phyloP scores from a whole-genome alignment of 257 asterid genomes.

The Solanum commersonii region DNA sequence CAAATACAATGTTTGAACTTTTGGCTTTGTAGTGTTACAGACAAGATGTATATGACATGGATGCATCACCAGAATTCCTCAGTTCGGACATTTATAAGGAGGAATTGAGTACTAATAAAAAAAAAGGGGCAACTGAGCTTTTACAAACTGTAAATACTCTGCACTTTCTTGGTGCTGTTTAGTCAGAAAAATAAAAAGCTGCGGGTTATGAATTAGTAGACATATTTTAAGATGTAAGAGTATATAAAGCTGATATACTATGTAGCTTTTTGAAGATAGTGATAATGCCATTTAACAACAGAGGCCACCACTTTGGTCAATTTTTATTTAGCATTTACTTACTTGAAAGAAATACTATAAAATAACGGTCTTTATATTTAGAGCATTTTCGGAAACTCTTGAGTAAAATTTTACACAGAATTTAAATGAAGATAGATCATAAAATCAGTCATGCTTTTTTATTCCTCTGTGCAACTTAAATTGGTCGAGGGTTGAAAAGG shows the following conservation, averaged over 20 bases:
- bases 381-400: not conserved
- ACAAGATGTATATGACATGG: not conserved
- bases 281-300: not conserved
- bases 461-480: not conserved
- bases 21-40: not conserved
- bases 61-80: not conserved
- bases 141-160: not conserved
- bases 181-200: not conserved
- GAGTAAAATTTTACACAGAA: not conserved
- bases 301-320: not conserved
- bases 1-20: not conserved
- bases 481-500: not conserved
- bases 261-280: not conserved
- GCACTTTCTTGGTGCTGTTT: not conserved
- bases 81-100: not conserved
- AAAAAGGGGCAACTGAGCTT: not conserved
- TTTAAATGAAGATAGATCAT: not conserved
- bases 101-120: not conserved
- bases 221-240: not conserved
- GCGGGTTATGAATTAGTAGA: not conserved
- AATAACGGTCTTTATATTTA: not conserved
- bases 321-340: not conserved
- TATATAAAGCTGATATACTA: not conserved
- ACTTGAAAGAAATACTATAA: not conserved
- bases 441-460: not conserved